A percentile compares a stretch with the other conserved stretches of the same genome.
phyloP scores from a whole-genome alignment of 345 rosid species.

The Isatis tinctoria region DNA sequence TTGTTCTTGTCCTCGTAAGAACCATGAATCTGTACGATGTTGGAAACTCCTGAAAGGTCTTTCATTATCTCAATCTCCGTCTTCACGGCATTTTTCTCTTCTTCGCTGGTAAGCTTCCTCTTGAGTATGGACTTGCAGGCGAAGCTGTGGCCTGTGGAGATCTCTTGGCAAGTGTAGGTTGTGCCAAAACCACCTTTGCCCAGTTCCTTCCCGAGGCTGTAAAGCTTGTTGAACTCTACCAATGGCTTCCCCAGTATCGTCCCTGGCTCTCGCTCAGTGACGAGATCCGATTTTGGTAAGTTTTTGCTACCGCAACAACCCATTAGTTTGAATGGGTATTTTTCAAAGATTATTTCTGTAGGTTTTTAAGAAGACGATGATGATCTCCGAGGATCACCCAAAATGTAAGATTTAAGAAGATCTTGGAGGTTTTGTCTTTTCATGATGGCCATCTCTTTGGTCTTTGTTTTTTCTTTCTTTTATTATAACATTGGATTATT shows the following conservation, averaged over 20 bases:
- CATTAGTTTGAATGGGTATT: too few relatives aligned
- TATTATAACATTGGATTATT: too few relatives aligned
- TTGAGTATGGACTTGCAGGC: too few relatives aligned
- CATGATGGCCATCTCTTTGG: not conserved
- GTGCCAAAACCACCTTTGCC: constrained; percentile 69
- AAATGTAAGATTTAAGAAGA: not conserved
- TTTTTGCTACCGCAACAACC: too few relatives aligned
- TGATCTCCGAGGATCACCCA: not conserved
- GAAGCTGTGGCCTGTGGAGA: constrained; percentile 40
- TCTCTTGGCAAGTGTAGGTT: constrained; percentile 63
- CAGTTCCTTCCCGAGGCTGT: constrained; percentile 47
- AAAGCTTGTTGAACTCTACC: constrained; percentile 23
- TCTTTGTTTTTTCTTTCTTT: not conserved
- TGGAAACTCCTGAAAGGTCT: constrained; percentile 40
- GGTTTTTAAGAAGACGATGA: not conserved
- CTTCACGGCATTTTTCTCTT: constrained; percentile 52
- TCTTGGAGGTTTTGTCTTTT: not conserved
- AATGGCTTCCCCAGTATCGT: constrained; percentile 52
- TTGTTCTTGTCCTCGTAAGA: constrained; percentile 53
- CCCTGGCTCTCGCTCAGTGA: not conserved
- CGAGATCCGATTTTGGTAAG: too few relatives aligned
- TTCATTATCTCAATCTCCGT: constrained; percentile 50
- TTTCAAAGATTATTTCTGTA: too few relatives aligned
- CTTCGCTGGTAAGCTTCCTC: constrained; percentile 41
- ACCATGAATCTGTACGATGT: constrained; percentile 58